Evolutionary conservation across 352 stramenopile genomes (phyloP), one percentile per base, ranked within the genome.

Genomic region (Phytophthora europaea): DNA sequence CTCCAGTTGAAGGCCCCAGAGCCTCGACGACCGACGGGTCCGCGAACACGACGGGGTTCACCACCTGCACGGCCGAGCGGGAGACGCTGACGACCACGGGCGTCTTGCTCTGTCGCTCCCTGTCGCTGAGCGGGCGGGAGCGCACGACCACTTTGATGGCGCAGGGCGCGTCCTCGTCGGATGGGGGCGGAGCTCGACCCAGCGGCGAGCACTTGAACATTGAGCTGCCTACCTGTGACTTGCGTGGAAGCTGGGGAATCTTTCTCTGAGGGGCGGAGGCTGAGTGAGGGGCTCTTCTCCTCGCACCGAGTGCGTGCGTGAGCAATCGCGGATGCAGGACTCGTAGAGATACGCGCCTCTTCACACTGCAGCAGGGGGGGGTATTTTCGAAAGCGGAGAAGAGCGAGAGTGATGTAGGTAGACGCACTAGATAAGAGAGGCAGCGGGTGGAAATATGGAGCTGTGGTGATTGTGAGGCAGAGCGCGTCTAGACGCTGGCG

Each of bases 131-230:
- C 5, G 89, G 89, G 9, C 89, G 87, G 9, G 88, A 82, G 36
- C 89, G 84, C 26, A 96, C 72, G n/a, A 94, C 82, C 48, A 94
- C 89, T 70, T 85, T 87, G 72, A 94, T 93, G 45, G 85, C 86
- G 20, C 83, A 87, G 26, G 80, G 73, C 15, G 70, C 67, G 33
- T 76, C 75, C 12, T 73, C 77, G 20, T 67, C 36, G 36, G 36
- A 15, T 5, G 18, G 36, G 36, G 36, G 9, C 38, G 38, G 5
- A 16, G 43, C 15, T 22, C 52, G 53, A 28, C 16, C 18, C 20
- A 58, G 31, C n/a, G 33, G 61, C 47, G 62, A 31, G 38, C 64
- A 64, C 69, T 68, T 68, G 33, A 61, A 10, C 67, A 73, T 69
- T 16, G 9, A 5, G 13, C 13, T 45, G 36, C 12, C 36, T 45